A percentile compares a stretch with the other conserved stretches of the same genome.
These are phyloP conservation scores for Coffea humblotiana DNA, from an alignment of 305 asterid genomes.

Conservation along the genomic window DNA sequence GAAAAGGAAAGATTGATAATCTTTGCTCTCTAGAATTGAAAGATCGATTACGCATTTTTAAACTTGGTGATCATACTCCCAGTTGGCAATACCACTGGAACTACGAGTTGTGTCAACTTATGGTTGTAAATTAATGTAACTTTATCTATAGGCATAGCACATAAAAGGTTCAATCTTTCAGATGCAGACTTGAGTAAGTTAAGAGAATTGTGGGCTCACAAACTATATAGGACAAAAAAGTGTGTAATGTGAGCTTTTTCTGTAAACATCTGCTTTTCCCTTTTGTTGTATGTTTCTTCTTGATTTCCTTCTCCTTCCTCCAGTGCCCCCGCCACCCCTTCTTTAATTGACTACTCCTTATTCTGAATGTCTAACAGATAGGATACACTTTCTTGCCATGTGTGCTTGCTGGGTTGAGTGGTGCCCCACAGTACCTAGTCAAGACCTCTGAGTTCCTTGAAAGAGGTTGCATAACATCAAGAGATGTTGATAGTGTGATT, in stretches of 20 bases:
- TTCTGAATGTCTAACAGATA: conserved; percentile 39
- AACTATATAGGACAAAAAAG: not conserved
- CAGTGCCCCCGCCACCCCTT: not conserved
- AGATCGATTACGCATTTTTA: not conserved
- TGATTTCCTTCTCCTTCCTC: not conserved
- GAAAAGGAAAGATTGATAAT: not conserved
- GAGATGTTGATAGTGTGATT: conserved; percentile 86
- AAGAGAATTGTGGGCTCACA: not conserved
- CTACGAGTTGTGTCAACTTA: not conserved
- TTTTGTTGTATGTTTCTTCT: not conserved
- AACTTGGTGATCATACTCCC: too few relatives aligned
- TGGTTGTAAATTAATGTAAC: not conserved
- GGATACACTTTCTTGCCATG: conserved; percentile 96
- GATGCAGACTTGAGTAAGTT: not conserved
- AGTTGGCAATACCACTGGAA: not conserved
- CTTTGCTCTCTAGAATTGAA: too few relatives aligned
- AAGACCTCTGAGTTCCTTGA: conserved; percentile 28
- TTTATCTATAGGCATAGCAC: not conserved
- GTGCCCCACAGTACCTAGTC: conserved; percentile 73
- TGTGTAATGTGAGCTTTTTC: not conserved
- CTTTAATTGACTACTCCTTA: not conserved
- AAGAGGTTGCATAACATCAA: conserved; percentile 46
- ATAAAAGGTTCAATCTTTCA: not conserved
- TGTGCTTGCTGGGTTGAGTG: conserved; percentile 85
- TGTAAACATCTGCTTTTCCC: not conserved